Evolutionary conservation across 768 basidiomycete genomes (phyloP).

Genomic region (Scleroderma bovista): DNA sequence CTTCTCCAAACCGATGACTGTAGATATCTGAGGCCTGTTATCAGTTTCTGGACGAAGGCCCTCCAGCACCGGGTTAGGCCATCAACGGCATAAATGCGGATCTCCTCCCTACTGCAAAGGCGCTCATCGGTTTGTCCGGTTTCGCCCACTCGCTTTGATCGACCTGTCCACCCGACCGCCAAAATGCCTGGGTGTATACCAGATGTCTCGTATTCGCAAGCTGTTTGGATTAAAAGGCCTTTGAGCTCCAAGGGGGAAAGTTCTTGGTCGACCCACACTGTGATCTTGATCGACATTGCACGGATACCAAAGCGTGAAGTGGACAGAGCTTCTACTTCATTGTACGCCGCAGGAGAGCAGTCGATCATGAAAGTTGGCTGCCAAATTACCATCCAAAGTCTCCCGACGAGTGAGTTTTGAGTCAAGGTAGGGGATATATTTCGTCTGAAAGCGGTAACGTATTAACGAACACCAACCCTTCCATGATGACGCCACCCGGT

Average conservation of each 20-base stretch:
- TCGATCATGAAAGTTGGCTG: slow-evolving; percentile 98
- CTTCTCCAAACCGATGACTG: slow-evolving; percentile 82
- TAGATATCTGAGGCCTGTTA: slow-evolving; percentile 90
- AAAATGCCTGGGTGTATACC: no score
- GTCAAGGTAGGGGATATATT: slow-evolving; percentile 97
- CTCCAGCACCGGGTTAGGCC: slow-evolving; percentile 61
- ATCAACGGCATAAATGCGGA: slow-evolving; percentile 56
- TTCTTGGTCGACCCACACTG: slow-evolving; percentile 96
- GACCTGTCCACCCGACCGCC: slow-evolving; percentile 84
- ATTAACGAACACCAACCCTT: no score
- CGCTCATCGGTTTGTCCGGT: slow-evolving; percentile 49
- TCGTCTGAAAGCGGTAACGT: slow-evolving; percentile 50
- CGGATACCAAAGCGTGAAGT: slow-evolving; percentile 99
- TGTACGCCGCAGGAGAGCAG: slow-evolving; percentile 96
- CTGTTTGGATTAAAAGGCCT: no score
- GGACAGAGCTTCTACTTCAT: slow-evolving; percentile 92
- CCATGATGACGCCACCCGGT: no score
- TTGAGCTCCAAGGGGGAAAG: no score
- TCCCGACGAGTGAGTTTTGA: slow-evolving; percentile 99
- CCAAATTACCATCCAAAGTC: slow-evolving; percentile 91
- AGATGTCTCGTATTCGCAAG: no score
- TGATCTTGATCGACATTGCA: slow-evolving; percentile 99
- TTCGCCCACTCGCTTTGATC: slow-evolving; percentile 82
- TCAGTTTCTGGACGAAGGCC: slow-evolving; percentile 66
- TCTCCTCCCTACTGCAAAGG: slow-evolving; percentile 42